Base-by-base conservation (phyloP, 192 early-diverging fungal species). In the Radiomyces spectabilis region DNA sequence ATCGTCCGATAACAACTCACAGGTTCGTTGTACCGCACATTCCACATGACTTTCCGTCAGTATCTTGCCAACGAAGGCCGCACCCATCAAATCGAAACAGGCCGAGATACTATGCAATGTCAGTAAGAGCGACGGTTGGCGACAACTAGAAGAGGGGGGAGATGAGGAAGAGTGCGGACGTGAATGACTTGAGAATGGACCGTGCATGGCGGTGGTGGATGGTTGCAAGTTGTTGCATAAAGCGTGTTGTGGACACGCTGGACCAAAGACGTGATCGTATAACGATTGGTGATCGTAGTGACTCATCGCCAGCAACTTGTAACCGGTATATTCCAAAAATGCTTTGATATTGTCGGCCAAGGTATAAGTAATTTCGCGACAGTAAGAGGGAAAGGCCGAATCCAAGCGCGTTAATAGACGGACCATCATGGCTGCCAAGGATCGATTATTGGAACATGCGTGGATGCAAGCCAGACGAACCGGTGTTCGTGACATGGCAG, bases 331-430 rank as follows among this genome's bases (percentile, higher is more conserved):
- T 47, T 68, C 66, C 18, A 68, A 30, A 51, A 68, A 68, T 0
- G 66, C 66, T 30, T 68, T 68, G 21, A 68, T 53, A 26, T 68
- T 57, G 15, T 68, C 66, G 18, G 66, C 55, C 12, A 68, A 32
- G 8, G 66, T 68, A 24, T 68, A 68, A 22, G 66, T 62, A 16
- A 68, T 68, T 41, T 68, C 66, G 27, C 54, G 53, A 48, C 66
- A 54, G 35, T 68, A 59, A 21, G 47, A 44, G 12, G 66, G 66
- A 58, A 68, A 62, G 15, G 66, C 59, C 3, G 59, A 38, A 38
- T 68, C 66, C 10, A 68, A 30, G 13, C 51, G 29, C n/a, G 55
- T 58, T 30, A 68, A 39, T 9, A 68, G 51, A 0, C 59, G 54
- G 3, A 68, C 66, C 39, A 62, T 38, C 7, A 57, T 48, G 24